These are phyloP conservation scores for Tulasnella sp. DNA, from an alignment of 768 basidiomycete genomes.

Conservation along the genomic window DNA sequence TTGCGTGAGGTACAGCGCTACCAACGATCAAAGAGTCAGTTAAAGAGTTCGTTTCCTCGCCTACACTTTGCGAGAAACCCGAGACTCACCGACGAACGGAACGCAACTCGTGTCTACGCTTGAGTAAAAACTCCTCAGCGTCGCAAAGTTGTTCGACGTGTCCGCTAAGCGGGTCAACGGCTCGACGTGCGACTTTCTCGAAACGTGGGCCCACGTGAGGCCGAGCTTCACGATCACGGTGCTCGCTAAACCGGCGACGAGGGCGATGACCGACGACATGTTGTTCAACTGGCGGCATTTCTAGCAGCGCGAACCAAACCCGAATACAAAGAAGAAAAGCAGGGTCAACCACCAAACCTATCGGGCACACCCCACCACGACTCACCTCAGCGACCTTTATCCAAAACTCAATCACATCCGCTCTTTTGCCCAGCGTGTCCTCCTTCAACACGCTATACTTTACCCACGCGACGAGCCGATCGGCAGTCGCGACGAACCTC, in stretches of 20 bases:
- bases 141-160: constrained; percentile 5
- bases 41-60: neutral
- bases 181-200: neutral
- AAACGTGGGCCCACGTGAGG: constrained; percentile 8
- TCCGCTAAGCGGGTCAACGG: constrained; percentile 1
- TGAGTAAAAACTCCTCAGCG: neutral
- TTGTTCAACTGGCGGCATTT: constrained; percentile 7
- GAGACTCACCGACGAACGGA: constrained; percentile 3
- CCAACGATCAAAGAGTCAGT: neutral
- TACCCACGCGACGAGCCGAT: constrained; percentile 58
- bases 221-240: neutral
- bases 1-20: constrained; percentile 4
- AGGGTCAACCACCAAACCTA: neutral
- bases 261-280: neutral
- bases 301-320: too few relatives aligned
- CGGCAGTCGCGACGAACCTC: constrained; percentile 43
- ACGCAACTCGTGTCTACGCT: constrained; percentile 6
- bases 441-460: constrained; percentile 46
- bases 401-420: constrained; percentile 58
- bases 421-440: constrained; percentile 40
- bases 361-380: neutral
- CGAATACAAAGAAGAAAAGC: too few relatives aligned
- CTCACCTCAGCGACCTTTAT: constrained; percentile 64
- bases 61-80: neutral
- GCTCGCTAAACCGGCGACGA: neutral